Conservation (phyloP, 768 basidiomycete genomes). For the Kwoniella shandongensis region DNA sequence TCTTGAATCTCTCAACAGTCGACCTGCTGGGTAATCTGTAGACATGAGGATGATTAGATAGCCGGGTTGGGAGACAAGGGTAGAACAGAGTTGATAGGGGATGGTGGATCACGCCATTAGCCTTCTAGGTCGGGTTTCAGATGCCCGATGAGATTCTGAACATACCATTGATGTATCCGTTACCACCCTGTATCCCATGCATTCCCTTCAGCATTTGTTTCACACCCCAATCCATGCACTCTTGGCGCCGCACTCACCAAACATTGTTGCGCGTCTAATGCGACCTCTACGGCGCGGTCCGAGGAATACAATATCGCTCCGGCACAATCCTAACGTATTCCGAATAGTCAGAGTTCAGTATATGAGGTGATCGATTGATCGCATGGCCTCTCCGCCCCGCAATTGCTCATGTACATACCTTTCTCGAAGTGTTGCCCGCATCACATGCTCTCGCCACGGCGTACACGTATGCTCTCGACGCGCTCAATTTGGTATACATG, state of each 20-base stretch:
- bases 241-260: constrained; percentile 56
- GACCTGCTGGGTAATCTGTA: constrained; percentile 83
- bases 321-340: constrained; percentile 96
- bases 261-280: constrained; percentile 88
- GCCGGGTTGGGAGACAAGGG: no score
- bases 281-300: constrained; percentile 86
- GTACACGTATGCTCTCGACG: constrained; percentile 87
- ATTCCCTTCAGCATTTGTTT: not conserved
- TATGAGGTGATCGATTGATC: no score
- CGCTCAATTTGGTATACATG: constrained; percentile 91
- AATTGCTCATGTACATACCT: no score
- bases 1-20: constrained; percentile 80
- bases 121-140: no score
- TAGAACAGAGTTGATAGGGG: no score
- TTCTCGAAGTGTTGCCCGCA: constrained; percentile 48
- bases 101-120: no score
- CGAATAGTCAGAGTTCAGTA: not conserved
- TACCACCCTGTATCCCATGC: constrained; percentile 61
- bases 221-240: not conserved
- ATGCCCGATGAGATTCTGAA: no score
- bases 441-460: constrained; percentile 89
- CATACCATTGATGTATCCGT: constrained; percentile 91
- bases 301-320: constrained; percentile 92
- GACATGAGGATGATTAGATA: not conserved
- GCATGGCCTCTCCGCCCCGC: no score